A percentile compares a stretch with the other conserved stretches of the same genome.
These are phyloP conservation scores for Fusarium sp. DNA, from an alignment of 2,329 filamentous ascomycete species.

Conservation along the genomic window DNA sequence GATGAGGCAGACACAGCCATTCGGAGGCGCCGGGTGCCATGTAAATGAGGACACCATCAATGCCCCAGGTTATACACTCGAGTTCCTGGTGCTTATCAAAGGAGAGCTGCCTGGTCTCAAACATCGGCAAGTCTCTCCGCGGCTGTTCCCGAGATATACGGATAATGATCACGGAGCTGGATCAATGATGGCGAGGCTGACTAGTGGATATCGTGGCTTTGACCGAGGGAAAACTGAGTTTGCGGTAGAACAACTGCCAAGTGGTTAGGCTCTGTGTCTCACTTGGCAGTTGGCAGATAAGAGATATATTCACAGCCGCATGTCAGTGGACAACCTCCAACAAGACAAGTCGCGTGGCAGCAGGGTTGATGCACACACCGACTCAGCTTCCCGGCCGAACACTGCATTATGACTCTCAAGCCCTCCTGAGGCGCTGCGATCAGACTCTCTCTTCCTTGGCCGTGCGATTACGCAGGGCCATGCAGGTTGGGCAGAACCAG, in stretches of 20 bases:
- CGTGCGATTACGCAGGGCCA: constrained; percentile 8
- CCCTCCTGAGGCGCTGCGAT: background rate
- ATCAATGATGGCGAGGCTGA: background rate
- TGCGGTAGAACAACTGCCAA: constrained; percentile 3
- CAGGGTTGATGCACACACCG: constrained; percentile 3
- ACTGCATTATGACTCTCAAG: background rate
- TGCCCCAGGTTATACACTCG: background rate
- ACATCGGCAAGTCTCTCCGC: background rate
- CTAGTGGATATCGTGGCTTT: background rate
- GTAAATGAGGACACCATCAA: constrained; percentile 4
- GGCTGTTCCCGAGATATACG: background rate
- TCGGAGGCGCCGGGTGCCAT: constrained; percentile 4
- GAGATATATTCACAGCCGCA: background rate
- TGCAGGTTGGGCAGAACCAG: background rate
- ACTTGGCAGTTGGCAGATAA: background rate
- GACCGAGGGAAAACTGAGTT: background rate
- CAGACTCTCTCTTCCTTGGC: background rate
- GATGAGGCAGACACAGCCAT: background rate
- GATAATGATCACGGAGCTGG: background rate
- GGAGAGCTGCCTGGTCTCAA: background rate
- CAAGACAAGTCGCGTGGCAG: background rate
- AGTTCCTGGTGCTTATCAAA: constrained; percentile 1
- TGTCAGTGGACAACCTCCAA: background rate
- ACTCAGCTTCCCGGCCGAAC: background rate
- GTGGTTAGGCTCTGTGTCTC: background rate